These are phyloP conservation scores for Pseudomicrostroma phylloplanum DNA, from an alignment of 1,284 basidiomycete genomes.

Conservation along the genomic window DNA sequence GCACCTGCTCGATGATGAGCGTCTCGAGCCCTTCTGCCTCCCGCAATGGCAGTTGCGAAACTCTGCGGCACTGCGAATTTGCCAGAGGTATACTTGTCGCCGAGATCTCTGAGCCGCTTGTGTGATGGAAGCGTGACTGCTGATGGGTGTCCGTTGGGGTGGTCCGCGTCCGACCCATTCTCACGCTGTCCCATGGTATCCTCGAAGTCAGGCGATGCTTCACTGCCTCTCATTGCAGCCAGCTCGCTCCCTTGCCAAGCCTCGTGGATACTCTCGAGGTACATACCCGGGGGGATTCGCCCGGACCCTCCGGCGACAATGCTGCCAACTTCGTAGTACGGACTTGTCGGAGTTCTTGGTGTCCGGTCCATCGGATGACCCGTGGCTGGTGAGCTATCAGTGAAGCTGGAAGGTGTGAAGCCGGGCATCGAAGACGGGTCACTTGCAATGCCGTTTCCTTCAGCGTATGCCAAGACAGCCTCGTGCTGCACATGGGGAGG, in stretches of 20 bases:
- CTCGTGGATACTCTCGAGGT: background rate
- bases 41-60: background rate
- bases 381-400: constrained; percentile 37
- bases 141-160: too few species aligned
- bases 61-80: constrained; percentile 16
- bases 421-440: constrained; percentile 40
- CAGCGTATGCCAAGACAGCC: background rate
- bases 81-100: constrained; percentile 18
- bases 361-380: constrained; percentile 31
- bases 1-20: too few species aligned
- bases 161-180: too few species aligned
- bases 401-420: constrained; percentile 40
- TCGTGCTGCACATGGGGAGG: constrained; percentile 3
- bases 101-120: constrained; percentile 7
- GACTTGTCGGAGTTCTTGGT: constrained; percentile 38
- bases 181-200: too few species aligned
- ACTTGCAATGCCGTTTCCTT: constrained; percentile 5
- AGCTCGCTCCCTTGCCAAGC: background rate
- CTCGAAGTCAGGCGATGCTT: too few species aligned
- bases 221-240: background rate
- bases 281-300: background rate
- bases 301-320: background rate
- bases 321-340: constrained; percentile 23
- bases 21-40: background rate
- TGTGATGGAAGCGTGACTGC: background rate